Base-by-base conservation (phyloP, 2,329 filamentous ascomycete species). In the Cryphonectria parasitica region DNA sequence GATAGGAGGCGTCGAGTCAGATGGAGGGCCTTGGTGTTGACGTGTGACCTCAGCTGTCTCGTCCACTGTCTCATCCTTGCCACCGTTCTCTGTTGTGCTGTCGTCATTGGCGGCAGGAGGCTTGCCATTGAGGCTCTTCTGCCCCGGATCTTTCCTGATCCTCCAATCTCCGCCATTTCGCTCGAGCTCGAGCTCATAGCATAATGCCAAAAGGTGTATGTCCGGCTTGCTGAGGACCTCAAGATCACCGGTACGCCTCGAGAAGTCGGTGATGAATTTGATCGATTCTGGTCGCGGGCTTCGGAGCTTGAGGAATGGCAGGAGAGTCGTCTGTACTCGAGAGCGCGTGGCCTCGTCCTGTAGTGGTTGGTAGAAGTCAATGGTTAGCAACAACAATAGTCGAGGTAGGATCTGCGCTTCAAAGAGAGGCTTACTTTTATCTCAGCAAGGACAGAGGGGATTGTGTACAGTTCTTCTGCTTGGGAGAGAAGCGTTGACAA, bases 101-200 rank as follows among this genome's bases (percentile, higher is more conserved):
- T 78, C 76, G 4, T 78, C 66, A 19, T 72, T 63, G 19, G 54
- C 60, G 60, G 78, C 79, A 0, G 89, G 88, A 11, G 90, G 88
- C 74, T 86, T 87, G 3, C 92, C 92, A 78, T 95, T 95, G 69
- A 95, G 78, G 0, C 87, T 80, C 80, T 94, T 95, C 79, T 97
- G 94, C 0, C 90, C 92, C 0, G 95, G 95, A 3, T 88, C 87
- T 70, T 88, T 92, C 73, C 95, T 87, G 79, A 98, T 77, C 71
- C 95, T 88, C 92, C 93, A 97, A 78, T 97, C 91, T 1, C 95
- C 95, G n/a, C 90, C 89, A 78, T 97, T 97, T 71, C 91, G 86
- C 83, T 98, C 95, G 76, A 93, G 92, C 77, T 98, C 95, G n/a
- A 98, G 79, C 79, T 99, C 96, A 79, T 98, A 98, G 0, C 94